Evolutionary conservation across 1,284 basidiomycete species (phyloP), one percentile per base, ranked within the genome.

Genomic region (Cryptococcus sp.): DNA sequence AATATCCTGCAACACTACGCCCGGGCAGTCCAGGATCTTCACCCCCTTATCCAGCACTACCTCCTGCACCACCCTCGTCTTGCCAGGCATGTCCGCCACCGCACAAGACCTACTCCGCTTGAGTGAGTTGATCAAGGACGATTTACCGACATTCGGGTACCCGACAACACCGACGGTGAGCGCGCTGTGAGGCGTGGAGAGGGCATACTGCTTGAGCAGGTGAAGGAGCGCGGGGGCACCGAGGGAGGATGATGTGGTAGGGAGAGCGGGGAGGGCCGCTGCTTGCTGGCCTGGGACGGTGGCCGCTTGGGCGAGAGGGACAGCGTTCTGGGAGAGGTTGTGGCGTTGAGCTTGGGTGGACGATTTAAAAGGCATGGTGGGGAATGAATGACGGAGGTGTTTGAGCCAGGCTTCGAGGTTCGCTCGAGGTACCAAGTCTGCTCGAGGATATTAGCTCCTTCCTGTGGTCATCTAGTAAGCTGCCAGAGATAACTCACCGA

Each of bases 131-230:
- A 98, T 97, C 56, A 98, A 74, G 65, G 87, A 91, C 57, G 89
- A 93, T 79, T 98, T 98, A 11, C 95, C 95, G 53, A 98, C 95
- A 77, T 98, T 98, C 3, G 95, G 95, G 71, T 94, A 95, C 1
- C 95, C 95, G 35, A 98, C 91, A 21, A 98, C 88, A 16, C 95
- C 95, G 53, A 98, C 86, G 0, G 92, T 95, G 46, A 94, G 82
- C 55, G 86, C 88, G n/a, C 76, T 75, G 53, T 84, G 75, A 1
- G 86, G 82, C 21, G 82, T 85, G 3, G 87, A 87, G 4, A 77
- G 66, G 59, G 87, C 90, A 77, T 93, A 96, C 16, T 91, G 90
- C 72, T 98, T 98, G 52, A 98, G 82, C 2, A 98, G 82, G 53
- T 89, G 87, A 21, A 98, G 80, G 1, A 98, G 81, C 1, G 81